Evolutionary conservation across 306 rosid species (phyloP).

Genomic region (Cucumis sativus): DNA sequence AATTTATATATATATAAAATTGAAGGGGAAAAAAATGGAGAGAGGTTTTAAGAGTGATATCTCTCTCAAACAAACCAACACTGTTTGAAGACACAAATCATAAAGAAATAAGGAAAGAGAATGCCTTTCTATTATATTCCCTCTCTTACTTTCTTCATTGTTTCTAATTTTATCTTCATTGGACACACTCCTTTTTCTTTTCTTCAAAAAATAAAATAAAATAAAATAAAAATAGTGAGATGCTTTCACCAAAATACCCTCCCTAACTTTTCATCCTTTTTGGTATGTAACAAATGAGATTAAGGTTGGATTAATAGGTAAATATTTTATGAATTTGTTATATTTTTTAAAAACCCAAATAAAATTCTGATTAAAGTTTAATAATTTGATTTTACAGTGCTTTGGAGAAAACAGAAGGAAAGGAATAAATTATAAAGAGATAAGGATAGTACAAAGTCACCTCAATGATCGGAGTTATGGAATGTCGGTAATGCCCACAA

Average conservation of each 20-base stretch:
- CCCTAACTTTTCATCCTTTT: background rate
- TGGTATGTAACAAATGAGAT: background rate
- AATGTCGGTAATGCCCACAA: background rate
- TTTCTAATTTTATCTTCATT: slow-evolving; percentile 6
- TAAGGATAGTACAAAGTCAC: slow-evolving; percentile 1
- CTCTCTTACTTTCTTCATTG: slow-evolving; percentile 16
- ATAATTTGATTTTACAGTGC: too few relatives aligned
- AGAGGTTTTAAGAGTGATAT: slow-evolving; percentile 27
- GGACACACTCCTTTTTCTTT: background rate
- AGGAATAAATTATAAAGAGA: background rate
- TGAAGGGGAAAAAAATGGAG: slow-evolving; percentile 22
- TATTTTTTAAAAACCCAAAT: too few relatives aligned
- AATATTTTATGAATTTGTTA: too few relatives aligned
- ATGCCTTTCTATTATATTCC: slow-evolving; percentile 52
- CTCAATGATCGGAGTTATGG: background rate
- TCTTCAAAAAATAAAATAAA: too few relatives aligned
- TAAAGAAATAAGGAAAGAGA: slow-evolving; percentile 10
- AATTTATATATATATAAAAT: background rate
- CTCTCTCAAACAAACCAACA: slow-evolving; percentile 37
- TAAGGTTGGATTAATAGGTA: too few relatives aligned
- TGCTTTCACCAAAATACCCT: background rate
- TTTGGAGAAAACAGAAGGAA: background rate
- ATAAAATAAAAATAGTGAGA: background rate
- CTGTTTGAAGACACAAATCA: slow-evolving; percentile 9
- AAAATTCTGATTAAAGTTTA: too few relatives aligned